phyloP scores from a whole-genome alignment of 106 monocot species.

The Dendrobium chrysotoxum region DNA sequence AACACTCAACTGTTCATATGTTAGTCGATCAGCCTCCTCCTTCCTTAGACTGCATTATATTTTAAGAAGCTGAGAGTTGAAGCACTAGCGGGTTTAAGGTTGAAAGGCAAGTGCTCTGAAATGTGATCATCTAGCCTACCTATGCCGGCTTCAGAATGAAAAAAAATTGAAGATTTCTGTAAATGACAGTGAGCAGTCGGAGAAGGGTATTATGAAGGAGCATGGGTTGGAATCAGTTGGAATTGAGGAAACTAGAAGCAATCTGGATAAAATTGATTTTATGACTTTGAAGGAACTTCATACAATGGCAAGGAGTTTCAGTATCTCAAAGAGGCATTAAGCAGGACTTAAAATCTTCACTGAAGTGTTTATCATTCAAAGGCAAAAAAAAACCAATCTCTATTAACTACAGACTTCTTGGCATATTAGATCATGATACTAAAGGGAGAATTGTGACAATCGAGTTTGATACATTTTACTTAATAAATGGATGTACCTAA shows the following conservation, averaged over 20 bases:
- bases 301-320: conserved; percentile 42
- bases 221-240: conserved; percentile 13
- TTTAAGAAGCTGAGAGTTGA: conserved; percentile 11
- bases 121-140: conserved; percentile 11
- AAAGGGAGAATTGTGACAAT: conserved; percentile 64
- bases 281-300: conserved; percentile 73
- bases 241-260: conserved; percentile 31
- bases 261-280: conserved; percentile 42
- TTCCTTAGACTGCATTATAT: conserved; percentile 14
- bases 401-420: conserved; percentile 80
- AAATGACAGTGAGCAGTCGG: conserved; percentile 4
- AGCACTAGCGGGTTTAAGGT: conserved; percentile 6
- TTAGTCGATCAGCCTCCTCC: too few relatives aligned
- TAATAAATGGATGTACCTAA: conserved; percentile 66
- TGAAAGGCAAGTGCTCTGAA: conserved; percentile 18
- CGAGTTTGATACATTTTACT: conserved; percentile 56
- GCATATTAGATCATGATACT: conserved; percentile 56
- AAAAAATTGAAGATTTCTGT: conserved; percentile 12
- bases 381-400: conserved; percentile 74
- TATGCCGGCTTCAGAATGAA: conserved; percentile 15
- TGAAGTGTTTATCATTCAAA: conserved; percentile 25
- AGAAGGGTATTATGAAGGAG: conserved; percentile 24
- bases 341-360: conserved; percentile 59
- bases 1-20: too few relatives aligned
- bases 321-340: conserved; percentile 64